Evolutionary conservation across 2,329 filamentous ascomycete genomes (phyloP), one percentile per base, ranked within the genome.

Genomic region (Lecanicillium sp.): DNA sequence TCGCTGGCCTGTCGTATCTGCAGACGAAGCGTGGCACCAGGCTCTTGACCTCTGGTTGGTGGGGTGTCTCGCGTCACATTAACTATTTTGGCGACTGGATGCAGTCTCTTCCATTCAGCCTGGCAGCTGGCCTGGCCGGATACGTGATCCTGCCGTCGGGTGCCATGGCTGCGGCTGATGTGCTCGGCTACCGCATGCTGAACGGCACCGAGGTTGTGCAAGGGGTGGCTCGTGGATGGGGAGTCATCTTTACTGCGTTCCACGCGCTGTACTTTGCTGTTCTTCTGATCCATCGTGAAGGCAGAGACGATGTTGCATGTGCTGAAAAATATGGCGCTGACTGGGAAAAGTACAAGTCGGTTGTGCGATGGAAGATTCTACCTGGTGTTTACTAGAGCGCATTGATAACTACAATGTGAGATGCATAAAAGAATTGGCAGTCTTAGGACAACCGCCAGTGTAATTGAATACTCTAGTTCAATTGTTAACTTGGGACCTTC

Each of bases 1-100:
- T 95, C 44, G 77, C 78, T 32, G 81, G 90, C 60, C 79, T 95
- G 56, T 79, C 84, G 56, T 94, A 84, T 64, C 89, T 96, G 51
- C 75, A 91, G 67, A 96, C 90, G 2, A 82, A 82, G 58, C 74
- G 80, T 3, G 90, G 90, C 44, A 89, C 86, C 19, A 84, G 83
- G 51, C 77, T 95, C 26, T 75, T 96, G 52, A 81, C 83, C 0
- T 83, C 84, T 1, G 90, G 90, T 37, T 96, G 90, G 90, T 95
- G 90, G 90, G 90, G 90, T 27, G 74, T 79, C 20, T 86, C 89
- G 0, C 80, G 90, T 24, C 90, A 96, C 66, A 90, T 95, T 73
- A 96, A 95, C 70, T 95, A 95, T 67, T 71, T 94, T 4, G 90
- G 90, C 32, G 90, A 95, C 67, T 95, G 90, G 90, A 72, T 91